Evolutionary conservation across 2,329 filamentous ascomycete genomes (phyloP), one percentile per base, ranked within the genome.

Genomic region (Trichoderma polysporum): DNA sequence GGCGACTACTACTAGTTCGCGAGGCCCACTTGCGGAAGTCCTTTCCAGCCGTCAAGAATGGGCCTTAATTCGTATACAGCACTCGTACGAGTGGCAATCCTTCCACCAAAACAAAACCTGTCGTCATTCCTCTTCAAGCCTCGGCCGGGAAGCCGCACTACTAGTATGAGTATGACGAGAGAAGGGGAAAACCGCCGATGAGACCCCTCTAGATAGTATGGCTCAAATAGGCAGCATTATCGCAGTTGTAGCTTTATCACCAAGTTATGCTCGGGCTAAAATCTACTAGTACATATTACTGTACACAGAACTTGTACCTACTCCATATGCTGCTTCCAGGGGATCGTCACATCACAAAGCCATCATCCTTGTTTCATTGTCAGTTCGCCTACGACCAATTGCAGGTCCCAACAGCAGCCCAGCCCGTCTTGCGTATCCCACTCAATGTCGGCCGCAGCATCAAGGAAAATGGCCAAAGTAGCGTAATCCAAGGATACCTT

Each of bases 341-440:
- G 49, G 35, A 15, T 29, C 33, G 35, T 59, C 39, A n/a, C 59
- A 62, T 62, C 47, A 52, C 41, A 49, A 41, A 35, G 7, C 41
- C 57, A 59, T 52, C 58, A 62, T 41, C 47, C 54, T 29, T 27
- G 22, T 41, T 29, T 41, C 22, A 29, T 13, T 39, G 13, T 19
- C 13, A 50, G 25, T 27, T 27, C 13, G 33, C 45, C 33, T 35
- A 35, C 19, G 41, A 25, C 59, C 33, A 62, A 52, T 52, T 29
- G 59, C 47, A 31, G n/a, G 35, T 22, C 15, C 35, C 56, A 45
- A 58, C 35, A 58, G n/a, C n/a, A n/a, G n/a, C n/a, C n/a, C n/a
- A n/a, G 59, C 58, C 58, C 29, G 58, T 37, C 29, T 50, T 33
- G 58, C 58, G 50, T 62, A 62, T 62, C 59, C 35, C 59, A 62